Conservation (phyloP, 495 filamentous ascomycete genomes). For the Tuber borchii region DNA sequence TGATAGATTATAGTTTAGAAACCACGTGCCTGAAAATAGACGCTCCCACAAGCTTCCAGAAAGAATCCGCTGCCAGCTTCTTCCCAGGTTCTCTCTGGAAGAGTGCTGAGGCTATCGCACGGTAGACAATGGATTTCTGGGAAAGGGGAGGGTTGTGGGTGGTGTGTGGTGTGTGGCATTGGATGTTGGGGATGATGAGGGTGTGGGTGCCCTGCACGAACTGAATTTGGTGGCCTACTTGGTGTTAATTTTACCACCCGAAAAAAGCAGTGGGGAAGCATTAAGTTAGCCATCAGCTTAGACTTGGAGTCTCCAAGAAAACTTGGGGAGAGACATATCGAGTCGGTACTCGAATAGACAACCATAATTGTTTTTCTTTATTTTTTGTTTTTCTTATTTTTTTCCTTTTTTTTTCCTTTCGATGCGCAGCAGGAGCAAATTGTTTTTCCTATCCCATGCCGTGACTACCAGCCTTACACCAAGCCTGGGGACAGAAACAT, state of each 20-base stretch:
- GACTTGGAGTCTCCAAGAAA: neutral
- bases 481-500: too few relatives aligned
- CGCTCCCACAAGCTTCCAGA: neutral
- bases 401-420: neutral
- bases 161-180: neutral
- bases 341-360: neutral
- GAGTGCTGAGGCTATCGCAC: neutral
- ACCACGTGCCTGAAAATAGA: constrained; percentile 3
- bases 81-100: neutral
- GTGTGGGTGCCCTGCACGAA: neutral
- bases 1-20: neutral
- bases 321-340: neutral
- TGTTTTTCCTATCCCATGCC: too few relatives aligned
- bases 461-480: too few relatives aligned
- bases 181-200: neutral
- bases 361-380: too few relatives aligned
- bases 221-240: neutral
- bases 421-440: neutral
- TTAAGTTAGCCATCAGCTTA: neutral
- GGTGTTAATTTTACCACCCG: neutral
- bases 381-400: neutral
- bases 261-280: neutral
- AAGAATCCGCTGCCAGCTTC: neutral
- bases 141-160: neutral
- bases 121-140: neutral